Evolutionary conservation across 2,329 filamentous ascomycete genomes (phyloP).

Genomic region (Diaporthe amygdali): DNA sequence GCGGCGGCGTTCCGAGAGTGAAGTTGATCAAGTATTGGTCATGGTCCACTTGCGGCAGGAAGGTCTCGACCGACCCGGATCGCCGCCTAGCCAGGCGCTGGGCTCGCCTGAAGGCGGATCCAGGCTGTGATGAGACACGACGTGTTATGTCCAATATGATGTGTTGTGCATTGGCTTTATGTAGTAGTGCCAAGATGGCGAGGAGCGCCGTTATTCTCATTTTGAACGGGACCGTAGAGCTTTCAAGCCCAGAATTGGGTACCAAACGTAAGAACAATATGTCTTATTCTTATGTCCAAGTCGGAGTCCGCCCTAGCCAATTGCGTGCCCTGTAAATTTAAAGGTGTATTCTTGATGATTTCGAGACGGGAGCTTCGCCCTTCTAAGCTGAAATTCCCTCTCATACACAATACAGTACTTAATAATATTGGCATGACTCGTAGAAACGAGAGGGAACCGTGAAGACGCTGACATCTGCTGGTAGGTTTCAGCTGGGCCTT

Average conservation of each 20-base stretch:
- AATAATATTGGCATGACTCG: neutral
- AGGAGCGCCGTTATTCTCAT: neutral
- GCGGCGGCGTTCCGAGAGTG: slow-evolving; percentile 8
- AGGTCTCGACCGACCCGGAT: neutral
- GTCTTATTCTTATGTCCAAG: neutral
- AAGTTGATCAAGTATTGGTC: slow-evolving; percentile 6
- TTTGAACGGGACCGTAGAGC: neutral
- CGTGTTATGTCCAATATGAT: neutral
- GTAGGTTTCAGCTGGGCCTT: neutral
- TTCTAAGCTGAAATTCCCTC: too few relatives aligned
- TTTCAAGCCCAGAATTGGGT: neutral
- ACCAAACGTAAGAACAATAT: neutral
- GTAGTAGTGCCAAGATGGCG: neutral
- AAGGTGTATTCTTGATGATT: too few relatives aligned
- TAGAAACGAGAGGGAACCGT: neutral
- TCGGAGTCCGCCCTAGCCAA: too few relatives aligned
- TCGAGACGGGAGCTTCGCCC: too few relatives aligned
- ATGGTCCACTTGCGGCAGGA: neutral
- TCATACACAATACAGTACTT: neutral
- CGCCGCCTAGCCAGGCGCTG: neutral
- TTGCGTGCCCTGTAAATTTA: too few relatives aligned
- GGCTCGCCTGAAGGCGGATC: neutral
- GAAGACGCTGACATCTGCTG: neutral
- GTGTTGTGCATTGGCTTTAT: neutral
- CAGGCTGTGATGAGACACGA: neutral